Evolutionary conservation across 2,329 filamentous ascomycete species (phyloP).

Genomic region (Neopestalotiopsis sp.): DNA sequence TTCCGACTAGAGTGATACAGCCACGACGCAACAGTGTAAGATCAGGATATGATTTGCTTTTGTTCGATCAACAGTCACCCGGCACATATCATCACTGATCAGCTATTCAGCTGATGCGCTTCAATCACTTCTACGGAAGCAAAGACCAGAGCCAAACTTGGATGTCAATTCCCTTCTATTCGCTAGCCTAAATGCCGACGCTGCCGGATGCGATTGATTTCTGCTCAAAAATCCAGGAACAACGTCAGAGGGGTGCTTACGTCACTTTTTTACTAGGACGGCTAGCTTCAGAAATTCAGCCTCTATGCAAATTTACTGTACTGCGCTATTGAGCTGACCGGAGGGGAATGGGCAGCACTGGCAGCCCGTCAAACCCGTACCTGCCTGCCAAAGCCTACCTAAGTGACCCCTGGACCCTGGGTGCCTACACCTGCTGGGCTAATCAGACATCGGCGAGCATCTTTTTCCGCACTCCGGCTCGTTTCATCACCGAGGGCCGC

Average conservation of each 20-base stretch:
- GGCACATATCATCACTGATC: not conserved
- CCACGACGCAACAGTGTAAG: not conserved
- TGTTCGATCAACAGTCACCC: not conserved
- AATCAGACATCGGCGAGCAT: not conserved
- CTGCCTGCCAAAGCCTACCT: no score
- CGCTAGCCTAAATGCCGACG: constrained; percentile 11
- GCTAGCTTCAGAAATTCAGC: not conserved
- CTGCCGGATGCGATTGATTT: constrained; percentile 15
- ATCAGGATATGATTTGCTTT: not conserved
- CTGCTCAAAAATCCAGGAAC: not conserved
- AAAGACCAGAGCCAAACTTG: not conserved
- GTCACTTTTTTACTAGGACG: constrained; percentile 4
- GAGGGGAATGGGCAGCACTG: not conserved
- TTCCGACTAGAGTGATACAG: not conserved
- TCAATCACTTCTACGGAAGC: not conserved
- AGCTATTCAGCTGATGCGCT: not conserved
- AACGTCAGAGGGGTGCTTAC: constrained; percentile 20
- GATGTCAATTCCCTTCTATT: not conserved
- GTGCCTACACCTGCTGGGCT: not conserved
- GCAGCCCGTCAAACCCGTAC: no score
- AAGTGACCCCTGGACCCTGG: no score
- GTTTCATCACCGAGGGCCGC: not conserved
- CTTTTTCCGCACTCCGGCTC: not conserved
- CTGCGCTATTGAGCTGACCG: not conserved
- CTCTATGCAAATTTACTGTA: constrained; percentile 3